These are phyloP conservation scores for Solanum phureja DNA, from an alignment of 257 asterid genomes.

Conservation along the genomic window DNA sequence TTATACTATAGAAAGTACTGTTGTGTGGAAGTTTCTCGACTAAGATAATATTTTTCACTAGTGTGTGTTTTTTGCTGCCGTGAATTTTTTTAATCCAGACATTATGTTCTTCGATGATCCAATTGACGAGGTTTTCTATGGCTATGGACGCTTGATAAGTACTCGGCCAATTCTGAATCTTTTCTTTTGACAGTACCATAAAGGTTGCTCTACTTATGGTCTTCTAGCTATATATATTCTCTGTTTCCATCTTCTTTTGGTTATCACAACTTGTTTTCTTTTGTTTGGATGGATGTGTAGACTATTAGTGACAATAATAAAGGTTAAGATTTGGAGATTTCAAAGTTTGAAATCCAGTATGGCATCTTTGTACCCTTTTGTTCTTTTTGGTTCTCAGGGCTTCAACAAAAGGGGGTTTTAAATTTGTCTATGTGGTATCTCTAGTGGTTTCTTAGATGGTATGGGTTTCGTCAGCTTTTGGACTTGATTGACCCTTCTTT, in stretches of 20 bases:
- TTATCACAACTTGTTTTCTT: no score
- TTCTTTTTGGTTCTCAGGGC: neutral
- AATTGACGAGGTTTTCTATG: no score
- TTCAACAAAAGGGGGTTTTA: neutral
- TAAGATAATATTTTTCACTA: no score
- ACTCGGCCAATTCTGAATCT: neutral
- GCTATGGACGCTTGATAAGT: no score
- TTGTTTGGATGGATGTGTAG: neutral
- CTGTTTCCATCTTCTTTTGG: neutral
- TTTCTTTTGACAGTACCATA: neutral
- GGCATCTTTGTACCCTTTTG: neutral
- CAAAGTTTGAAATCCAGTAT: neutral
- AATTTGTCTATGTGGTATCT: neutral
- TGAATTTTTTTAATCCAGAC: no score
- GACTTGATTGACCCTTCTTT: neutral
- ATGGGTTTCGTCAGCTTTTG: neutral
- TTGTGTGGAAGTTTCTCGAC: neutral
- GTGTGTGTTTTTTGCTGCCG: no score
- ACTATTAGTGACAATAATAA: neutral
- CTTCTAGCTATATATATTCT: neutral
- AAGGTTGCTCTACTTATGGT: neutral
- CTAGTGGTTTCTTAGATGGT: neutral
- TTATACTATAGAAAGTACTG: neutral
- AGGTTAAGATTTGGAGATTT: neutral
- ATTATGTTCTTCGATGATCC: no score